Conservation (phyloP, 805 yeast genomes). For the Grigorovia jiainica region DNA sequence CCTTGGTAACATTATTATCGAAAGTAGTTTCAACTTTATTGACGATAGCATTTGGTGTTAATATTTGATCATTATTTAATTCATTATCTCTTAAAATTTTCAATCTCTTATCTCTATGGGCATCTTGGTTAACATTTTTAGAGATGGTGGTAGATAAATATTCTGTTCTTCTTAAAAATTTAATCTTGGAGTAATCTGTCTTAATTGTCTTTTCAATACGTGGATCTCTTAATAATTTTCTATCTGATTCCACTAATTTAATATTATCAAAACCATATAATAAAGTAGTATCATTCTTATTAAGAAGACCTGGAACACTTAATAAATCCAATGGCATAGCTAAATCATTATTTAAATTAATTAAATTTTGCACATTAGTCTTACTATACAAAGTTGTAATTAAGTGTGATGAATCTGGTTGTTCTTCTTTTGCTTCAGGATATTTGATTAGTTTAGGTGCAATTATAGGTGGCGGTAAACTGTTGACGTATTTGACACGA, state of each 20-base stretch:
- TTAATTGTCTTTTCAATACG: constrained; percentile 32
- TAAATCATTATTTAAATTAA: constrained; percentile 48
- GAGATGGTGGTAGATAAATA: constrained; percentile 57
- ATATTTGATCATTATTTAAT: constrained; percentile 11
- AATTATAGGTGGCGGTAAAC: constrained; percentile 85
- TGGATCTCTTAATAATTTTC: constrained; percentile 72
- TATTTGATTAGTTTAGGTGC: constrained; percentile 76
- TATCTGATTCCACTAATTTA: constrained; percentile 68
- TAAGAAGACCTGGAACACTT: constrained; percentile 57
- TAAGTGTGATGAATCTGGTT: constrained; percentile 43
- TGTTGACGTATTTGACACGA: constrained; percentile 72
- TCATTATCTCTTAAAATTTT: constrained; percentile 24
- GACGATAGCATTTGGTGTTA: constrained; percentile 21
- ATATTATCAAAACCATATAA: constrained; percentile 33
- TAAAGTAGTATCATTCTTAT: constrained; percentile 42
- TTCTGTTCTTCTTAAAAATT: constrained; percentile 92
- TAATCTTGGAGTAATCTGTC: constrained; percentile 36
- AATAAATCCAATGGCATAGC: constrained; percentile 76
- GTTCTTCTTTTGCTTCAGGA: constrained; percentile 31
- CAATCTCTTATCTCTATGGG: constrained; percentile 6
- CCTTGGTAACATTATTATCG: constrained; percentile 36
- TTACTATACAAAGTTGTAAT: constrained; percentile 65
- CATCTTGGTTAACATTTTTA: constrained; percentile 7
- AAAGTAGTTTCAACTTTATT: constrained; percentile 65
- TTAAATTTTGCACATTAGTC: constrained; percentile 56